Base-by-base conservation (phyloP, 2,329 filamentous ascomycete genomes). In the Nemania diffusa region DNA sequence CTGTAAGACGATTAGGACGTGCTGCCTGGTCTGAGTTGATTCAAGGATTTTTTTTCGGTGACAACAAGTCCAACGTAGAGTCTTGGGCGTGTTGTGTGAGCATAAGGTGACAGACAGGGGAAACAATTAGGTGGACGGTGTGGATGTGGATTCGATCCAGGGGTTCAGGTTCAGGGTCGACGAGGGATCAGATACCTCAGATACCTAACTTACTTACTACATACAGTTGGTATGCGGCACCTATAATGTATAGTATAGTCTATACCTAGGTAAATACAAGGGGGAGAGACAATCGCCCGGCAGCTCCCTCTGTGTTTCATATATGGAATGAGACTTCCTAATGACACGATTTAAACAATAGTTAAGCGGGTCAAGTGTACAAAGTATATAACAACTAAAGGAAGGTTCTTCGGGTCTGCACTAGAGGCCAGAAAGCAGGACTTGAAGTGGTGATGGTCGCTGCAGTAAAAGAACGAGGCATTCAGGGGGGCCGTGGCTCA, bases 101-200 rank as follows among this genome's bases (percentile, higher is more conserved):
- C 20, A 59, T 62, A 60, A 55, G 50, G 42, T 60, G 69, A 64
- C 50, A 66, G 70, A 64, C 57, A 61, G 40, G 50, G 52, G 48
- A 59, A 57, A 46, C 44, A 57, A 55, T 51, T 48, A 58, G 37
- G 32, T 48, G 32, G 17, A 29, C 24, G 56, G 65, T 51, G 59
- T 48, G 64, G 72, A 64, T 65, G 69, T 72, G 71, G 73, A 57
- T 68, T 73, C 69, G 56, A 67, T 58, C 71, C 74, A 74, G 73
- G 73, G 73, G 73, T 74, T 44, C 17, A 46, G 42, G 42, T 22
- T 75, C 61, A 64, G 69, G 65, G 64, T 64, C 58, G 58, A 60
- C 40, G 53, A 60, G 46, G 53, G 56, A 32, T n/a, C n/a, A n/a
- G n/a, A n/a, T n/a, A n/a, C n/a, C n/a, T n/a, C n/a, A n/a, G n/a